Base-by-base conservation (phyloP, 2,329 filamentous ascomycete species). In the Pseudocercospora eumusae region DNA sequence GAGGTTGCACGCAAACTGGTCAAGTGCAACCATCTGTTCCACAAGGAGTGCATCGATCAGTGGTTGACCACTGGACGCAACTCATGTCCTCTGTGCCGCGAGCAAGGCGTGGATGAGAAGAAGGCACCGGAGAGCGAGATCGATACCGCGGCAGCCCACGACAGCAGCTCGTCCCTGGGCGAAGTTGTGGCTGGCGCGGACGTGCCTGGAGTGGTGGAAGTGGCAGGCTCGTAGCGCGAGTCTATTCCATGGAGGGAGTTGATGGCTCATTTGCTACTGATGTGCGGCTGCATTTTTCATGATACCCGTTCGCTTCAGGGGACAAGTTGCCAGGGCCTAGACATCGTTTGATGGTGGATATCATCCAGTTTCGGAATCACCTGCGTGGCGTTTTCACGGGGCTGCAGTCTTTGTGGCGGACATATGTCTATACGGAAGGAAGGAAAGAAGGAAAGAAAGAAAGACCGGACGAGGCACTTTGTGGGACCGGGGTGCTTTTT, bases 1-100 rank as follows among this genome's bases (percentile, higher is more conserved):
- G 87, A 89, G 65, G 82, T 87, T 68, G 81, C 85, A 23, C 79
- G 87, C 62, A 82, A 83, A 71, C 77, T 90, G 62, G 77, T 80
- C 61, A 86, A 85, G 72, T 90, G 87, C 76, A 82, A 82, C 52
- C 87, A 90, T 73, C 71, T 88, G 62, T 90, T 87, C 75, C 87
- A 90, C 75, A 83, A 81, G 66, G 83, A 88, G 68, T 90, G 87
- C 74, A 89, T 90, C 73, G 87, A 89, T 73, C 84, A 89, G 85
- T 89, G 87, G 87, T 78, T 89, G 52, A 89, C 86, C 18, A 88
- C 86, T 60, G 85, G 85, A 56, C 84, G 85, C 60, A 87, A 87
- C 70, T 87, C 84, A 3, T 87, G 85, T 70, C 85, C 85, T 2
- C 78, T 87, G 23, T 87, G 85, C 70, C 78, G 85, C 69, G 83